Percentiles rank a stretch among this genome's conserved stretches.
Evolutionary conservation across 768 basidiomycete genomes (phyloP).

Genomic region (Floccularia luteovirens): DNA sequence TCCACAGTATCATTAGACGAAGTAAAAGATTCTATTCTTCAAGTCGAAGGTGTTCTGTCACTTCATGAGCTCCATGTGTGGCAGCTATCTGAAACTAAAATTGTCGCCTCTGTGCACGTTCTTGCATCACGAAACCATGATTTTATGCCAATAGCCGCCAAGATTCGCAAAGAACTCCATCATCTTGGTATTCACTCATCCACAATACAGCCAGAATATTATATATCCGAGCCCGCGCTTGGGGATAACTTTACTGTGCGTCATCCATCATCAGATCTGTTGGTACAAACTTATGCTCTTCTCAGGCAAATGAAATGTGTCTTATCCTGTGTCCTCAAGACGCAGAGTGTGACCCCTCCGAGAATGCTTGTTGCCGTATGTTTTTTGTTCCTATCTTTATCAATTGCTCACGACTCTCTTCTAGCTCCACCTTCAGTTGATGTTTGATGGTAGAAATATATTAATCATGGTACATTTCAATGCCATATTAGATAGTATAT

Average conservation of each 20-base stretch:
- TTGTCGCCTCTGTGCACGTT: constrained; percentile 95
- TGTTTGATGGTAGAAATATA: constrained; percentile 24
- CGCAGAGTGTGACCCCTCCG: constrained; percentile 54
- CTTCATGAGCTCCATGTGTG: constrained; percentile 95
- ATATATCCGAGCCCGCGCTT: constrained; percentile 26
- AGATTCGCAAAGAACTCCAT: constrained; percentile 82
- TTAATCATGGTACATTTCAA: constrained; percentile 3
- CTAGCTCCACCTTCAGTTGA: constrained; percentile 39
- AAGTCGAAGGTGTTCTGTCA: constrained; percentile 78
- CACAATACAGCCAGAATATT: constrained; percentile 91
- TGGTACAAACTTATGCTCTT: constrained; percentile 2
- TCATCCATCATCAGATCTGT: constrained; percentile 2
- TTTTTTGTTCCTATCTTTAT: constrained; percentile 9
- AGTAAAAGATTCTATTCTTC: constrained; percentile 73
- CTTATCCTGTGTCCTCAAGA: constrained; percentile 68
- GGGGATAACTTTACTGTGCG: constrained; percentile 46
- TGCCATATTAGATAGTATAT: constrained; percentile 6
- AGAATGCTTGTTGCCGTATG: constrained; percentile 80
- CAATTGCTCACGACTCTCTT: not conserved
- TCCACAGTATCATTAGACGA: constrained; percentile 84
- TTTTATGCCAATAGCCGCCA: constrained; percentile 85
- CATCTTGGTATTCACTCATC: constrained; percentile 90
- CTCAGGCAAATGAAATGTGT: constrained; percentile 51
- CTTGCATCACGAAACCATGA: constrained; percentile 73
- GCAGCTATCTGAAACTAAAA: constrained; percentile 93